Conservation (phyloP, 768 basidiomycete species). For the Roridomyces roridus region DNA sequence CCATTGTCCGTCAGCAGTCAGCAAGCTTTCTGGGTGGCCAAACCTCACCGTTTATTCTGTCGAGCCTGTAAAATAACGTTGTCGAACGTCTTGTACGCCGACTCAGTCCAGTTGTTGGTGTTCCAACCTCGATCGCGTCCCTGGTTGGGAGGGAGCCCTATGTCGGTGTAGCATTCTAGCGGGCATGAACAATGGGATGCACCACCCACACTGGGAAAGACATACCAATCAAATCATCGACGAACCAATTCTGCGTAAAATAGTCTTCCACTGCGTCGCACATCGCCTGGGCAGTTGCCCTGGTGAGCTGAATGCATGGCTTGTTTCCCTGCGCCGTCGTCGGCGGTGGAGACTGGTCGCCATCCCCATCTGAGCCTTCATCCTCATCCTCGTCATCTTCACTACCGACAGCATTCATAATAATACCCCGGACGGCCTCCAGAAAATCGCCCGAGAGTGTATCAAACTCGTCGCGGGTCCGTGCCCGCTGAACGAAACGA, state of each 20-base stretch:
- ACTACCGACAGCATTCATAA: too few relatives aligned
- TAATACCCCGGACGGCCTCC: too few relatives aligned
- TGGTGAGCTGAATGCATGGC: too few relatives aligned
- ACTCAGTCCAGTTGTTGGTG: constrained; percentile 10
- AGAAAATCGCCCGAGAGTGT: too few relatives aligned
- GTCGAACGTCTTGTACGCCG: neutral
- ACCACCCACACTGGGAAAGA: neutral
- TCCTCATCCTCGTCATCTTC: neutral
- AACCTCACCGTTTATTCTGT: constrained; percentile 4
- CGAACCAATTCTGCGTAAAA: constrained; percentile 1
- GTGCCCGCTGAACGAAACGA: constrained; percentile 7
- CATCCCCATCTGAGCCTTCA: neutral
- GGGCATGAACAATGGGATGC: too few relatives aligned
- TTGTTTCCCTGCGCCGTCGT: too few relatives aligned
- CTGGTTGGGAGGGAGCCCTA: constrained; percentile 1
- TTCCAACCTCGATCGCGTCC: constrained; percentile 1
- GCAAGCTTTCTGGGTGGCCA: neutral
- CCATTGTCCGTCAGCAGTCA: too few relatives aligned
- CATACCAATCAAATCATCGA: neutral
- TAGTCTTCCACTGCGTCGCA: neutral
- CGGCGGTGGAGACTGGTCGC: too few relatives aligned
- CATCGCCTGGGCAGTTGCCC: too few relatives aligned
- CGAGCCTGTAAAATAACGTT: neutral
- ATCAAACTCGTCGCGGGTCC: neutral
- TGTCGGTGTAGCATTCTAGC: neutral